Percentiles rank a stretch among this genome's conserved stretches.
These are phyloP conservation scores for Mycotypha africana DNA, from an alignment of 371 early-diverging fungal species.

Conservation along the genomic window DNA sequence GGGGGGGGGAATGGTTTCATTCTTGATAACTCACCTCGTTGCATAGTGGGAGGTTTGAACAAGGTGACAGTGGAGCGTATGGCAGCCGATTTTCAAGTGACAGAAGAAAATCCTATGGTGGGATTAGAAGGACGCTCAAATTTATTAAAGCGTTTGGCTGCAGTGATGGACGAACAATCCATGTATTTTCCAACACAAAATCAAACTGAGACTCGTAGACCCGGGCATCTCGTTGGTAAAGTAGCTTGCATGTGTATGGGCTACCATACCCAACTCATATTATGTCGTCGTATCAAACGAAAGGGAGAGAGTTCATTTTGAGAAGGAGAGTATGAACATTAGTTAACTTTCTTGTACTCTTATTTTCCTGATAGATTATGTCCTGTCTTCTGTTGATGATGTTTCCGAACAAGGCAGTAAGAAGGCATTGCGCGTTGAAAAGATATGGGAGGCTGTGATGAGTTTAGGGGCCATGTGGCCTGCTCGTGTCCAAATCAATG, in stretches of 20 bases:
- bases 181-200: constrained; percentile 53
- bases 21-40: no score
- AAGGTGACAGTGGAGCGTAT: constrained; percentile 57
- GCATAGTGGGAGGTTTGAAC: constrained; percentile 50
- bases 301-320: no score
- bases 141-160: constrained; percentile 67
- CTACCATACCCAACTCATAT: no score
- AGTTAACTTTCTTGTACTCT: no score
- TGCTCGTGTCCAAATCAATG: constrained; percentile 64
- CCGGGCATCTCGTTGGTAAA: constrained; percentile 80
- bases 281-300: no score
- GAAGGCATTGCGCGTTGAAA: constrained; percentile 21
- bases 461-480: constrained; percentile 46
- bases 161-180: constrained; percentile 45
- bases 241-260: no score
- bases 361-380: constrained; percentile 42
- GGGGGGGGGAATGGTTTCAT: no score
- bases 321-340: no score
- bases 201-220: constrained; percentile 52
- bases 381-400: constrained; percentile 18
- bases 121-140: constrained; percentile 77
- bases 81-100: constrained; percentile 75
- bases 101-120: constrained; percentile 71
- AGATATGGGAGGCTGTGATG: constrained; percentile 74
- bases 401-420: constrained; percentile 1